phyloP scores from a whole-genome alignment of 2,329 filamentous ascomycete species.

The Pseudophaeomoniella oleicola region DNA sequence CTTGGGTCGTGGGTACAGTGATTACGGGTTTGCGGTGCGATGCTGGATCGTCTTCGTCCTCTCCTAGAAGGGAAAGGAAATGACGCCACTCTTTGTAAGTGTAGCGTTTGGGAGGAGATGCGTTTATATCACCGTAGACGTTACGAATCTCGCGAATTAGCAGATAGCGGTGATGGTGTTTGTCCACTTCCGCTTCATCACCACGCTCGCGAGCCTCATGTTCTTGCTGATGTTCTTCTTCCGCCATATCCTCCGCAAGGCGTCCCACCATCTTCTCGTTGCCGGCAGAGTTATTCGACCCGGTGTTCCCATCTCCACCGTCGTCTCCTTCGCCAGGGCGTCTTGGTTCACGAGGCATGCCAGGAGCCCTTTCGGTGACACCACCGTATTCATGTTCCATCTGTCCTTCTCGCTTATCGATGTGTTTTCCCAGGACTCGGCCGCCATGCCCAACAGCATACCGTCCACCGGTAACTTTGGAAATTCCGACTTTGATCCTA shows the following conservation, averaged over 20 bases:
- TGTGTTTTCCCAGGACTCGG: neutral
- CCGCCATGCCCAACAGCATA: neutral
- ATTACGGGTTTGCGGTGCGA: slow-evolving; percentile 13
- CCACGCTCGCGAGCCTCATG: slow-evolving; percentile 24
- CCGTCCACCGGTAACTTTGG: slow-evolving; percentile 10
- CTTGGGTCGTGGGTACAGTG: neutral
- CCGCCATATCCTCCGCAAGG: slow-evolving; percentile 23
- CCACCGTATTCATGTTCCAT: slow-evolving; percentile 3
- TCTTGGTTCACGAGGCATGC: slow-evolving; percentile 9
- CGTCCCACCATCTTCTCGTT: slow-evolving; percentile 16
- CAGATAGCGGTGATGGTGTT: slow-evolving; percentile 14
- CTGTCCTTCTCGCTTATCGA: neutral
- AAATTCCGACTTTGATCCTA: slow-evolving; percentile 13
- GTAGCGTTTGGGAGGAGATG: slow-evolving; percentile 19
- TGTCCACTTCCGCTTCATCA: slow-evolving; percentile 28
- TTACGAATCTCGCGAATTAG: slow-evolving; percentile 24
- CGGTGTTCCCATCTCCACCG: slow-evolving; percentile 1
- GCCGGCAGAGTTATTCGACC: slow-evolving; percentile 1
- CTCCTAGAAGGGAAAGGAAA: slow-evolving; percentile 31
- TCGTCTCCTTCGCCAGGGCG: slow-evolving; percentile 5
- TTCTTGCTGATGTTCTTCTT: slow-evolving; percentile 26
- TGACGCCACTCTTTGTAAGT: slow-evolving; percentile 32
- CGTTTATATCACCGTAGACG: slow-evolving; percentile 21
- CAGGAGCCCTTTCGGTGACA: slow-evolving; percentile 9
- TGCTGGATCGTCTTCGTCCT: slow-evolving; percentile 24